These are phyloP conservation scores for Starmerella khaoyaiensis DNA, from an alignment of 805 yeast genomes.

Conservation along the genomic window DNA sequence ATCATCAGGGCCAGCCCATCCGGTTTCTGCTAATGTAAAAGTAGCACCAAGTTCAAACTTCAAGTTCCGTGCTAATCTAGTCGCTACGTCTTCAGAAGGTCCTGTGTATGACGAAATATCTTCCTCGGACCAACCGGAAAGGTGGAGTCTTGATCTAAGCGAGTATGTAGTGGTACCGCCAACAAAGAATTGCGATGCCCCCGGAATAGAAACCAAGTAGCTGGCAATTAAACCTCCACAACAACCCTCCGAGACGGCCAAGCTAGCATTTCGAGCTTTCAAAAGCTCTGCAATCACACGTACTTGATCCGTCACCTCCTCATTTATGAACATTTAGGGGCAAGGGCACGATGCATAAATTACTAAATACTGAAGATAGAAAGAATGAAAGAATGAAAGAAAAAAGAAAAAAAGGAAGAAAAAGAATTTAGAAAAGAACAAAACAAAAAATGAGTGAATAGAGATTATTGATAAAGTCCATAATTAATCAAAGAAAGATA, in stretches of 20 bases:
- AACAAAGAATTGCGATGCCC: conserved; percentile 70
- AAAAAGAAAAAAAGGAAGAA: too few species aligned
- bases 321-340: conserved; percentile 44
- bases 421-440: too few species aligned
- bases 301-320: conserved; percentile 39
- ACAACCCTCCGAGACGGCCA: conserved; percentile 67
- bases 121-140: conserved; percentile 64
- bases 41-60: conserved; percentile 72
- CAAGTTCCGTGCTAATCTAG: conserved; percentile 64
- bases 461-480: too few species aligned
- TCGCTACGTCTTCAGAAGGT: conserved; percentile 63
- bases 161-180: conserved; percentile 78
- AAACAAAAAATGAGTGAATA: too few species aligned
- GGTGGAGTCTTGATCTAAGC: conserved; percentile 54
- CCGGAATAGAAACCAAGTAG: conserved; percentile 67
- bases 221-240: conserved; percentile 82
- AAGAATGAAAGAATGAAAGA: too few species aligned
- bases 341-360: too few species aligned
- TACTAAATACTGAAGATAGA: too few species aligned
- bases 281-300: conserved; percentile 45
- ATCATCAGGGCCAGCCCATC: conserved; percentile 68
- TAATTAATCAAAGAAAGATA: too few species aligned
- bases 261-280: conserved; percentile 42
- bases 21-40: conserved; percentile 72
- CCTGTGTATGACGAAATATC: conserved; percentile 69